Evolutionary conservation across 352 stramenopile genomes (phyloP).

Genomic region (Phytophthora cactorum): DNA sequence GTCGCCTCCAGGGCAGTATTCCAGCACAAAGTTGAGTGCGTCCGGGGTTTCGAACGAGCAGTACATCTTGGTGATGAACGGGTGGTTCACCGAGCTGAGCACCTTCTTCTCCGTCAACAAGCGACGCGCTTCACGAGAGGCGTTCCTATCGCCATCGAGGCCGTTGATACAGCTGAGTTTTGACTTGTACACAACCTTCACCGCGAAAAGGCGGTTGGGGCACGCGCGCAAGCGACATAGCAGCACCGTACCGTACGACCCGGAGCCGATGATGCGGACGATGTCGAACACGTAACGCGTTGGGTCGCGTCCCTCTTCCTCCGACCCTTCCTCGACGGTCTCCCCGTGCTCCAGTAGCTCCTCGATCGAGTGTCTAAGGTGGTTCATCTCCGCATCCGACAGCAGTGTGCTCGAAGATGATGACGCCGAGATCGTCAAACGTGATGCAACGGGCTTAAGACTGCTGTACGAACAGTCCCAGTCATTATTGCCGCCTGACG

Average conservation of each 20-base stretch:
- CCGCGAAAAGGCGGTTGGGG: conserved; percentile 59
- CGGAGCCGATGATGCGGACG: conserved; percentile 72
- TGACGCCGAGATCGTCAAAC: conserved; percentile 47
- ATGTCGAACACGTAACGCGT: conserved; percentile 72
- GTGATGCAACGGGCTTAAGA: conserved; percentile 12
- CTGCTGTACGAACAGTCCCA: conserved; percentile 49
- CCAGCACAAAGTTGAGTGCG: conserved; percentile 98
- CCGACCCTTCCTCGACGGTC: conserved; percentile 26
- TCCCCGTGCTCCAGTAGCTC: conserved; percentile 38
- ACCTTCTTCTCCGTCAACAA: conserved; percentile 98
- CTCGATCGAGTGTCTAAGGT: conserved; percentile 33
- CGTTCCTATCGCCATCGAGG: conserved; percentile 34
- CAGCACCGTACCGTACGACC: conserved; percentile 79
- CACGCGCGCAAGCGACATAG: conserved; percentile 57
- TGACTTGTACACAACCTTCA: conserved; percentile 82
- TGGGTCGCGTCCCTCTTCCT: conserved; percentile 25
- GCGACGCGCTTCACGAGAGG: conserved; percentile 55
- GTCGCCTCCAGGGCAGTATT: conserved; percentile 98
- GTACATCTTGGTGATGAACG: conserved; percentile 98
- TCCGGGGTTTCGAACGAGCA: conserved; percentile 91
- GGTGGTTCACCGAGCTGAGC: conserved; percentile 94
- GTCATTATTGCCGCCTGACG: conserved; percentile 31
- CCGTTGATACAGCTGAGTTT: conserved; percentile 51
- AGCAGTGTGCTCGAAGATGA: conserved; percentile 60
- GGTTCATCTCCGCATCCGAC: conserved; percentile 40